Evolutionary conservation across 768 basidiomycete genomes (phyloP).

Genomic region (Rhizopogon sp.): DNA sequence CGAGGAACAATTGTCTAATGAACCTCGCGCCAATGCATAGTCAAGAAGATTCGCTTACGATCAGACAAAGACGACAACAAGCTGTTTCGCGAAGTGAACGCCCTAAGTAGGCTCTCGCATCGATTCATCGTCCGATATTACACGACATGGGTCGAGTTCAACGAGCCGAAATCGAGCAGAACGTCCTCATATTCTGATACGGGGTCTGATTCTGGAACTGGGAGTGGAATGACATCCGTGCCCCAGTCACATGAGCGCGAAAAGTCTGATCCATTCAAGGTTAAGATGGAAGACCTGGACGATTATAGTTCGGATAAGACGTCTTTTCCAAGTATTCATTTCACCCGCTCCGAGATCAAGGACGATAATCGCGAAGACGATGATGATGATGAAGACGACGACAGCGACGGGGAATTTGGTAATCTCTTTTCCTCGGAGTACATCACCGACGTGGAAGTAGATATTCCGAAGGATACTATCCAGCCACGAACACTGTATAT

Average conservation of each 20-base stretch:
- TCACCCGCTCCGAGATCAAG: slow-evolving; percentile 45
- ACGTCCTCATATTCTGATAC: slow-evolving; percentile 42
- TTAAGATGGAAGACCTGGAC: slow-evolving; percentile 60
- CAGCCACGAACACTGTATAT: slow-evolving; percentile 74
- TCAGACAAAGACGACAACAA: slow-evolving; percentile 76
- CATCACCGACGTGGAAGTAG: slow-evolving; percentile 21
- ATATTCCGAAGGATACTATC: slow-evolving; percentile 25
- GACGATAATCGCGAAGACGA: slow-evolving; percentile 38
- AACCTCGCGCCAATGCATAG: slow-evolving; percentile 27
- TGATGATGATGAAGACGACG: slow-evolving; percentile 30
- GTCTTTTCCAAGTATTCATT: slow-evolving; percentile 83
- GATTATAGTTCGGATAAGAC: slow-evolving; percentile 53
- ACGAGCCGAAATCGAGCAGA: slow-evolving; percentile 46
- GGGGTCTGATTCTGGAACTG: slow-evolving; percentile 31
- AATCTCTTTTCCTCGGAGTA: slow-evolving; percentile 31
- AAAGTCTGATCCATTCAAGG: slow-evolving; percentile 55
- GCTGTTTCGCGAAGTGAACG: slow-evolving; percentile 89
- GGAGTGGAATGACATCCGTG: slow-evolving; percentile 53
- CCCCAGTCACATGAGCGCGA: slow-evolving; percentile 37
- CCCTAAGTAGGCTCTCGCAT: slow-evolving; percentile 82
- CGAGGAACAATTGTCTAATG: background rate
- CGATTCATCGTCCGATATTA: slow-evolving; percentile 90
- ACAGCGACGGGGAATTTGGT: slow-evolving; percentile 36
- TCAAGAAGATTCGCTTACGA: slow-evolving; percentile 85
- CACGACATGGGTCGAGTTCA: slow-evolving; percentile 84